These are phyloP conservation scores for Pyrenopolyporus hunteri DNA, from an alignment of 495 filamentous ascomycete genomes.

Conservation along the genomic window DNA sequence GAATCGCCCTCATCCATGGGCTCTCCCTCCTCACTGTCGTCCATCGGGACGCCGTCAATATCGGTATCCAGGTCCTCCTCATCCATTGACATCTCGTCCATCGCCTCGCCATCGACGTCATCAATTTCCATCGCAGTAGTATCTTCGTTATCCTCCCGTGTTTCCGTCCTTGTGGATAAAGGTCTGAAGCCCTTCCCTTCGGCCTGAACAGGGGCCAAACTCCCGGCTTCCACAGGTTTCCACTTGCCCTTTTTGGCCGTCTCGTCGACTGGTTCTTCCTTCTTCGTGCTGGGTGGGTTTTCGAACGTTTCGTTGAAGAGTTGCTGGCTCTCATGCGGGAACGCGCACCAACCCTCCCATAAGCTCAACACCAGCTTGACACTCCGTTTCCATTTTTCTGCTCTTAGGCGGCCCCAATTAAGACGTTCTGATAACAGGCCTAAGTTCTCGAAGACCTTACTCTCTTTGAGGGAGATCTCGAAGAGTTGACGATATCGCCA, in stretches of 20 bases:
- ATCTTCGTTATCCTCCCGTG: conserved; percentile 30
- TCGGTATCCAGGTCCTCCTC: conserved; percentile 53
- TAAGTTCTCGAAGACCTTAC: conserved; percentile 79
- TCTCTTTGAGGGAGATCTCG: conserved; percentile 71
- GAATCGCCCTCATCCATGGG: conserved; percentile 45
- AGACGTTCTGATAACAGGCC: conserved; percentile 77
- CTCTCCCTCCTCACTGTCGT: conserved; percentile 47
- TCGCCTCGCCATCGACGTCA: conserved; percentile 56
- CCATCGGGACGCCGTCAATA: conserved; percentile 57
- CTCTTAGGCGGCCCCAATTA: conserved; percentile 80
- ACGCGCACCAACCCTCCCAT: conserved; percentile 93
- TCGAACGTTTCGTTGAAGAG: conserved; percentile 75
- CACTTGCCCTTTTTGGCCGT: conserved; percentile 67
- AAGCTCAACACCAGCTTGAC: conserved; percentile 73
- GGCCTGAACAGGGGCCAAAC: conserved; percentile 43
- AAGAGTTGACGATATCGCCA: conserved; percentile 92
- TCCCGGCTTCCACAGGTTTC: conserved; percentile 70
- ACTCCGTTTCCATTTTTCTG: conserved; percentile 90
- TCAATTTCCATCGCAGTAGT: conserved; percentile 30
- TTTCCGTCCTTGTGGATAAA: conserved; percentile 22
- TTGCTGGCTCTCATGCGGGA: conserved; percentile 75
- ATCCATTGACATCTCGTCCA: conserved; percentile 58
- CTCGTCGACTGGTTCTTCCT: conserved; percentile 54
- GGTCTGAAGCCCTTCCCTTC: conserved; percentile 46
- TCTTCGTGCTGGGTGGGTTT: conserved; percentile 68